Conservation (phyloP, 805 yeast species). For the Kodamaea sagamina region DNA sequence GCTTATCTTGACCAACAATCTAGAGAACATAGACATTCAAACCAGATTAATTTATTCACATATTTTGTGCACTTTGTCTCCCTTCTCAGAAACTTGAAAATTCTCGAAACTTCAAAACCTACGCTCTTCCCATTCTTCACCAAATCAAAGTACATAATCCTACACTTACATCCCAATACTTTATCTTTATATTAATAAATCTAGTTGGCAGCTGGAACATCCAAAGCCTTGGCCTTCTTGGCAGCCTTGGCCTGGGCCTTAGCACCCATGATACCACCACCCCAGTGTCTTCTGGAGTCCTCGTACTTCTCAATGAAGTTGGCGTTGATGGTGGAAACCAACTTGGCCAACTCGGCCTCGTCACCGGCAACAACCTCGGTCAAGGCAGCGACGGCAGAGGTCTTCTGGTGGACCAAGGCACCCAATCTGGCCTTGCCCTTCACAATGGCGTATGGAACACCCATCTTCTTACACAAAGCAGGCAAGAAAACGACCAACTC, state of each 20-base stretch:
- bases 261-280: conserved; percentile 98
- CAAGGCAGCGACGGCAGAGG: conserved; percentile 95
- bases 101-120: too few species aligned
- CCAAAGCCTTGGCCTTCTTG: conserved; percentile 67
- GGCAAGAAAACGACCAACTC: conserved; percentile 97
- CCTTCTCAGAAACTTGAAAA: too few species aligned
- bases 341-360: conserved; percentile 90
- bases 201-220: conserved; percentile 27
- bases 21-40: too few species aligned
- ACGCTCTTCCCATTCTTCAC: too few species aligned
- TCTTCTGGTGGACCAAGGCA: conserved; percentile 95
- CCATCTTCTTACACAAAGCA: conserved; percentile 99
- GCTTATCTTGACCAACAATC: too few species aligned
- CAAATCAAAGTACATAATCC: too few species aligned
- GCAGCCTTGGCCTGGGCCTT: conserved; percentile 86
- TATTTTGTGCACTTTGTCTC: too few species aligned
- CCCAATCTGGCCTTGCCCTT: conserved; percentile 99
- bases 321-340: conserved; percentile 89
- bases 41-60: too few species aligned
- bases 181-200: conserved; percentile 1
- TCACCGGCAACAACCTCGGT: conserved; percentile 95
- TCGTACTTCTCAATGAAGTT: conserved; percentile 94
- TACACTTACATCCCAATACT: not conserved
- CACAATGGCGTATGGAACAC: conserved; percentile 97
- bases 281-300: conserved; percentile 98